A percentile compares a stretch with the other conserved stretches of the same genome.
Conservation (phyloP, 2,329 filamentous ascomycete genomes). For the Aspergillus tubingensis region DNA sequence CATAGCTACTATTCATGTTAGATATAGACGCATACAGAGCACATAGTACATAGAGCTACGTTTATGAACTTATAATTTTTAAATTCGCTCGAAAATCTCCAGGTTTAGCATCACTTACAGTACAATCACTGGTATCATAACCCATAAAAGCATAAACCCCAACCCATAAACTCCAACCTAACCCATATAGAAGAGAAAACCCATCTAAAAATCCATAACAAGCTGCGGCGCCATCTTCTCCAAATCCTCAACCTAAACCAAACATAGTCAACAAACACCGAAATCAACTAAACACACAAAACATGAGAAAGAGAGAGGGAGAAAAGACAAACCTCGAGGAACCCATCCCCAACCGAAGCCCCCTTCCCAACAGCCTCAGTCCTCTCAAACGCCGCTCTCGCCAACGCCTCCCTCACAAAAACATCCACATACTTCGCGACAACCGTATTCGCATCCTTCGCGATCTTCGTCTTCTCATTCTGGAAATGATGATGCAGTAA, state of each 20-base stretch:
- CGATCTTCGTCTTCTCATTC: constrained; percentile 69
- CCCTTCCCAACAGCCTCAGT: constrained; percentile 41
- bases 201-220: constrained; percentile 72
- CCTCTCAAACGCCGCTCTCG: constrained; percentile 72
- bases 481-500: constrained; percentile 79
- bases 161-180: background rate
- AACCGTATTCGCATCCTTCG: constrained; percentile 73
- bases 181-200: background rate
- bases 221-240: constrained; percentile 86
- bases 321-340: constrained; percentile 66
- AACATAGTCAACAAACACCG: constrained; percentile 7
- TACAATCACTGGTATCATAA: constrained; percentile 27
- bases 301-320: background rate
- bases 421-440: constrained; percentile 86
- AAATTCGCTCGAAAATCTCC: background rate
- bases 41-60: background rate
- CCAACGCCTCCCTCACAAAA: constrained; percentile 86
- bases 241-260: constrained; percentile 73
- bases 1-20: constrained; percentile 4
- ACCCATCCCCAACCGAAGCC: constrained; percentile 54
- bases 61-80: background rate
- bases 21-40: background rate
- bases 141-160: background rate
- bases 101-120: background rate
- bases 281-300: background rate